These are phyloP conservation scores for Tubosaeta sp. DNA, from an alignment of 768 basidiomycete species.

Conservation along the genomic window DNA sequence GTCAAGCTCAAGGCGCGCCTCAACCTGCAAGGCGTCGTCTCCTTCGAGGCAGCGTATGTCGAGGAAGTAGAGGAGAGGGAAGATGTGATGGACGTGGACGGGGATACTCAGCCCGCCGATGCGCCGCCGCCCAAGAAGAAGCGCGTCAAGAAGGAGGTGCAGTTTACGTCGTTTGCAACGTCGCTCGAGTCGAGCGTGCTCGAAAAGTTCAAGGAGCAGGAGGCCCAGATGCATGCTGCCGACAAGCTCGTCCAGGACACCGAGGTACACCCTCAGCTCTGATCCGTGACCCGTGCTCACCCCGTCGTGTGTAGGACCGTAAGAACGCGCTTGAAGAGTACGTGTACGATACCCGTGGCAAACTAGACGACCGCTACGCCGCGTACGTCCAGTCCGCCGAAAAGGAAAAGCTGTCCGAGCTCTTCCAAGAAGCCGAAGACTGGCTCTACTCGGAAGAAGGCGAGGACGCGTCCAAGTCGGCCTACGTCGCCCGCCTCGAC, in stretches of 20 bases:
- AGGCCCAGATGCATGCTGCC: slow-evolving; percentile 81
- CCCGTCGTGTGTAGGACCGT: slow-evolving; percentile 59
- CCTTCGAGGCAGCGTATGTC: slow-evolving; percentile 81
- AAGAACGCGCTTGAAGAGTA: slow-evolving; percentile 99
- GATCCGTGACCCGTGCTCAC: slow-evolving; percentile 16
- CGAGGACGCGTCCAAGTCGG: slow-evolving; percentile 93
- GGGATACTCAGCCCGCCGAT: slow-evolving; percentile 36
- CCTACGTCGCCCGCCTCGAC: slow-evolving; percentile 84
- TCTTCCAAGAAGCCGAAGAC: slow-evolving; percentile 79
- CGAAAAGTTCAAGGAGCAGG: slow-evolving; percentile 70
- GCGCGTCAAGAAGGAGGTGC: slow-evolving; percentile 80
- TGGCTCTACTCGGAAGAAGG: slow-evolving; percentile 98
- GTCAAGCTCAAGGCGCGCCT: slow-evolving; percentile 91
- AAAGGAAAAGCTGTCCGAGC: slow-evolving; percentile 68
- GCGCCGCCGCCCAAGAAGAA: slow-evolving; percentile 77
- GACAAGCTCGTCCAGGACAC: slow-evolving; percentile 99
- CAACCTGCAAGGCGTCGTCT: slow-evolving; percentile 81
- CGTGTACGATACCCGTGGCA: slow-evolving; percentile 91
- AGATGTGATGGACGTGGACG: slow-evolving; percentile 71
- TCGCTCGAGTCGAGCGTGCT: slow-evolving; percentile 62
- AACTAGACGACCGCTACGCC: slow-evolving; percentile 86
- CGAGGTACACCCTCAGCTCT: slow-evolving; percentile 56
- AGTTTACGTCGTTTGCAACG: slow-evolving; percentile 61
- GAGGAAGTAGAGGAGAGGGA: slow-evolving; percentile 83
- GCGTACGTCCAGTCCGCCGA: slow-evolving; percentile 70